Conservation (phyloP, 257 asterid species). For the Solanum paucissectum region DNA sequence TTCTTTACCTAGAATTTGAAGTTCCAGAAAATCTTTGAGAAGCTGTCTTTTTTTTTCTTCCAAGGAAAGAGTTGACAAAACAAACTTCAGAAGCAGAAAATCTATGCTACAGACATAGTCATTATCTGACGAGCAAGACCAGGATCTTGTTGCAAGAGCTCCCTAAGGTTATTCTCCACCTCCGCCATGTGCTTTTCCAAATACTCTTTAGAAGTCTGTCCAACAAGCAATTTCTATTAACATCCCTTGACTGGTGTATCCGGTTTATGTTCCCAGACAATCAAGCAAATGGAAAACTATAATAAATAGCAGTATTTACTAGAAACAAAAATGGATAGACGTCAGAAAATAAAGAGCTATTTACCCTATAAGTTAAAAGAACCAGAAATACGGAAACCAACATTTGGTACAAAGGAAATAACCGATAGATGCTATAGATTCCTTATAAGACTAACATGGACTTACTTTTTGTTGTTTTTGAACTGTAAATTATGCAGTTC, state of each 20-base stretch:
- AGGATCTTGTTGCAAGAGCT: conserved; percentile 87
- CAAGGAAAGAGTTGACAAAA: background rate
- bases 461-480: background rate
- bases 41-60: background rate
- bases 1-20: background rate
- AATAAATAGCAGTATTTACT: background rate
- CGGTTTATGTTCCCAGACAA: background rate
- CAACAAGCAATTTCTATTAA: conserved; percentile 1
- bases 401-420: background rate
- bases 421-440: background rate
- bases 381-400: background rate
- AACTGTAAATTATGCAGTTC: background rate
- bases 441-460: background rate
- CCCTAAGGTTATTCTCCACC: conserved; percentile 67
- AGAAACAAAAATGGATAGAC: background rate
- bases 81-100: background rate
- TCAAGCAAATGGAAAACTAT: background rate
- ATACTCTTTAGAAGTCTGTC: conserved; percentile 78
- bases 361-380: background rate
- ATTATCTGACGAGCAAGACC: conserved; percentile 89
- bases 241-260: background rate
- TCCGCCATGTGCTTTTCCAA: conserved; percentile 74
- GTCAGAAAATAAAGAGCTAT: background rate
- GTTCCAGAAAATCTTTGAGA: background rate
- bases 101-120: conserved; percentile 57